Percentiles rank a stretch among this genome's conserved stretches.
Evolutionary conservation across 345 rosid species (phyloP).

Genomic region (Moricandia arvensis): DNA sequence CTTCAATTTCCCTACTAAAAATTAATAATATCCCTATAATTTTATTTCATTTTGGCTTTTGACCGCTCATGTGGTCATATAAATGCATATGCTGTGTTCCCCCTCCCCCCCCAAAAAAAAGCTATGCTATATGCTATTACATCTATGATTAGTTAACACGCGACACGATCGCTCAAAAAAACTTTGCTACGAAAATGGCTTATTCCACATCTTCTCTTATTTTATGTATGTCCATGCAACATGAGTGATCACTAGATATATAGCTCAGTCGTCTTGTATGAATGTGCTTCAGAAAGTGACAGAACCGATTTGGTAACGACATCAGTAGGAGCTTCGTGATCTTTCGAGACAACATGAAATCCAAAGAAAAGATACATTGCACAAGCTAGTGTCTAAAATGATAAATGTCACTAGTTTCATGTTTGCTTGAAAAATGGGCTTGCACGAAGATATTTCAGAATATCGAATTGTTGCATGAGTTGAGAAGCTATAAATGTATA

Average conservation of each 20-base stretch:
- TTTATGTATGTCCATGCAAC: not conserved
- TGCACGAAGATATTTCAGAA: not conserved
- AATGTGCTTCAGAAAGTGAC: not conserved
- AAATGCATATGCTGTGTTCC: too few relatives aligned
- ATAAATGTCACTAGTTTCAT: not conserved
- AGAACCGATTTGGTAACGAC: not conserved
- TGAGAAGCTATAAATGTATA: not conserved
- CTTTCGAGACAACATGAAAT: not conserved
- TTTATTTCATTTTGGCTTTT: not conserved
- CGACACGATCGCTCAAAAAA: too few relatives aligned
- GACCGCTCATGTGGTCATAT: too few relatives aligned
- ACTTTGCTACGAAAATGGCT: too few relatives aligned
- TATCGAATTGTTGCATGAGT: not conserved
- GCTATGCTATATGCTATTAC: too few relatives aligned
- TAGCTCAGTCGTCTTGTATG: not conserved
- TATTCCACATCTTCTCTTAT: not conserved
- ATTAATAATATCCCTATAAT: conserved; percentile 20
- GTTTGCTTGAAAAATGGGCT: not conserved
- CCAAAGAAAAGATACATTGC: too few relatives aligned
- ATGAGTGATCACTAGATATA: not conserved
- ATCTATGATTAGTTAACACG: too few relatives aligned
- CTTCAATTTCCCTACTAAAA: conserved; percentile 13
- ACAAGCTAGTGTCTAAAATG: not conserved
- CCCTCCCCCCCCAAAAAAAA: too few relatives aligned
- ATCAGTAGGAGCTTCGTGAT: not conserved